Evolutionary conservation across 2,329 filamentous ascomycete species (phyloP), one percentile per base, ranked within the genome.

Genomic region (Talaromyces marneffei): DNA sequence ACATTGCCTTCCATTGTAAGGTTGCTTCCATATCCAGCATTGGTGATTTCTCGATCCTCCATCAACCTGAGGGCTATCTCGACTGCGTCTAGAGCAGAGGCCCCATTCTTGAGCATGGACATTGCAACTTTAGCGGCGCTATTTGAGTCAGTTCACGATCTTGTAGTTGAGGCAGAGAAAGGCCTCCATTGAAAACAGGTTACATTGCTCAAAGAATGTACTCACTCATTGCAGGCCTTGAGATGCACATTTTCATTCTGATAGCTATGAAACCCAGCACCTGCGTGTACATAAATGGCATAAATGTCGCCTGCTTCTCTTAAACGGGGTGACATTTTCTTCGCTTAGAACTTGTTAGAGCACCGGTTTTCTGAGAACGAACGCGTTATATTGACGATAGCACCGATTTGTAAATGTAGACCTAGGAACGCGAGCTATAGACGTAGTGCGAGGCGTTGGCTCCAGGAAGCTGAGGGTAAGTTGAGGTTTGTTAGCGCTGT

Each of bases 11-110:
- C 89, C 65, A 96, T 90, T 48, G 91, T 88, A 25, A 99, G 80
- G 69, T 99, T 99, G 76, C 94, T 99, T 52, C 95, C 94, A 72
- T 90, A 97, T 0, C 94, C 94, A 39, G 93, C 90, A 73, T 99
- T 99, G 37, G 95, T 99, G 66, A 99, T 95, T 69, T 97, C 92
- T 61, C 89, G 87, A 72, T 99, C 91, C 76, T 99, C 94, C 18
- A 99, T 85, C 20, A 91, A 82, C 67, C 88, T 90, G 69, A 99
- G 86, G 31, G 94, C 91, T 56, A 89, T 88, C 75, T 97, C 94
- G 23, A 97, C 89, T 16, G 92, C 94, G 71, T 97, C 91, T 3
- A 93, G 82, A 4, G 94, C 91, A 44, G 87, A 86, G 9, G 87
- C 89, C 25, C 94, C 94, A 65, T 83, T 85, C 69, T 85, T 89